Percentiles rank a stretch among this genome's conserved stretches.
phyloP scores from a whole-genome alignment of 192 early-diverging fungal species.

The Helicostylum pulchrum region DNA sequence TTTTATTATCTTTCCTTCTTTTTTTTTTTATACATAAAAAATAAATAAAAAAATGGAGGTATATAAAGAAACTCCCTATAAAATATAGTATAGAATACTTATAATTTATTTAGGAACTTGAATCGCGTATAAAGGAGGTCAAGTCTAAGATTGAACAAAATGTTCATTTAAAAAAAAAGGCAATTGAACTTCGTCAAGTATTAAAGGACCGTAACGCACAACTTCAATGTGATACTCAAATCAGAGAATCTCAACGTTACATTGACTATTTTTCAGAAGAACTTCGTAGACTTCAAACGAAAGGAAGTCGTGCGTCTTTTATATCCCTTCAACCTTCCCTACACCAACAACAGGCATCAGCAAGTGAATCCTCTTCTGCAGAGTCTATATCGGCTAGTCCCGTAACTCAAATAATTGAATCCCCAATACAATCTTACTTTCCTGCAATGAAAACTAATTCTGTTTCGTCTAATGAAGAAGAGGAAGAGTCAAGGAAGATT shows the following conservation, averaged over 20 bases:
- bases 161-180: constrained; percentile 40
- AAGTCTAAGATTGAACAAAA: constrained; percentile 41
- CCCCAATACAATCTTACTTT: too few species aligned
- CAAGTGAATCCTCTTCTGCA: too few species aligned
- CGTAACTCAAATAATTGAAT: too few species aligned
- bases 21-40: background rate
- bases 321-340: too few species aligned
- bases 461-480: background rate
- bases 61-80: background rate
- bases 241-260: constrained; percentile 62
- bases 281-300: constrained; percentile 51
- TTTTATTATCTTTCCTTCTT: background rate
- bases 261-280: constrained; percentile 68
- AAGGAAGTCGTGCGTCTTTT: constrained; percentile 1
- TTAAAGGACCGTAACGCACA: constrained; percentile 61
- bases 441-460: too few species aligned
- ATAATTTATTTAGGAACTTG: constrained; percentile 16
- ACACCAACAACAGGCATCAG: too few species aligned
- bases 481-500: background rate
- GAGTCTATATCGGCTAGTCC: too few species aligned
- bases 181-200: constrained; percentile 52
- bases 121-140: constrained; percentile 32
- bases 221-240: constrained; percentile 74
- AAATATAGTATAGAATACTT: background rate
- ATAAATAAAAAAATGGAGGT: background rate